These are phyloP conservation scores for Macaranga tanarius DNA, from an alignment of 441 rosid genomes.

Conservation along the genomic window DNA sequence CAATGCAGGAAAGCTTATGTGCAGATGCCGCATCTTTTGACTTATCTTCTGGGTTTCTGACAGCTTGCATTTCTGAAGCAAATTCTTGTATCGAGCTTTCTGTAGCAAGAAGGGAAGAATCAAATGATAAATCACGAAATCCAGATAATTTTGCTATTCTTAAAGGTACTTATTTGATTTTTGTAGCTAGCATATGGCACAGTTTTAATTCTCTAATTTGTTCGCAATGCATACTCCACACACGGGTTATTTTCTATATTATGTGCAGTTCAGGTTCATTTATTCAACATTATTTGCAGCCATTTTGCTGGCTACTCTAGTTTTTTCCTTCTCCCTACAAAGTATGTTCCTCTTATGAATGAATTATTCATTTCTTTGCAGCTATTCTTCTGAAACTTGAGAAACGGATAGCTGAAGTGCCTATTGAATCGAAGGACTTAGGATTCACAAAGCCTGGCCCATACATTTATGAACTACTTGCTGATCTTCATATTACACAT, in stretches of 20 bases:
- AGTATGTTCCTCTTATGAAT: constrained; percentile 19
- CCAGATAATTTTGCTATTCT: constrained; percentile 95
- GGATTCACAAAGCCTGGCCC: constrained; percentile 97
- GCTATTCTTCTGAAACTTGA: constrained; percentile 91
- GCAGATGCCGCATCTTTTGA: constrained; percentile 98
- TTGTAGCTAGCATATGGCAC: constrained; percentile 8
- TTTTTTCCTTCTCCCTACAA: constrained; percentile 14
- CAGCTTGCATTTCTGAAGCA: constrained; percentile 92
- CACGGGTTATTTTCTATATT: constrained; percentile 1
- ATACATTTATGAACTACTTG: constrained; percentile 77
- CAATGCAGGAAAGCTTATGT: constrained; percentile 83
- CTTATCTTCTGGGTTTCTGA: constrained; percentile 68
- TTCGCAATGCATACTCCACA: not conserved
- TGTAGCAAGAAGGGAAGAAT: constrained; percentile 58
- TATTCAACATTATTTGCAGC: constrained; percentile 13
- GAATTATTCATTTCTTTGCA: constrained; percentile 37
- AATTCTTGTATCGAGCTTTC: constrained; percentile 76
- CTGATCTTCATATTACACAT: constrained; percentile 74
- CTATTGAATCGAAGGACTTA: constrained; percentile 69
- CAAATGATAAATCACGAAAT: constrained; percentile 65
- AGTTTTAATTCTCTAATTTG: not conserved
- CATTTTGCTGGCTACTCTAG: constrained; percentile 5
- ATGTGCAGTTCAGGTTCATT: constrained; percentile 16
- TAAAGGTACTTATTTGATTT: constrained; percentile 51
- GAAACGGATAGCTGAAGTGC: constrained; percentile 77